A percentile compares a stretch with the other conserved stretches of the same genome.
phyloP scores from a whole-genome alignment of 2,329 filamentous ascomycete genomes.

The Xylariales sp. region DNA sequence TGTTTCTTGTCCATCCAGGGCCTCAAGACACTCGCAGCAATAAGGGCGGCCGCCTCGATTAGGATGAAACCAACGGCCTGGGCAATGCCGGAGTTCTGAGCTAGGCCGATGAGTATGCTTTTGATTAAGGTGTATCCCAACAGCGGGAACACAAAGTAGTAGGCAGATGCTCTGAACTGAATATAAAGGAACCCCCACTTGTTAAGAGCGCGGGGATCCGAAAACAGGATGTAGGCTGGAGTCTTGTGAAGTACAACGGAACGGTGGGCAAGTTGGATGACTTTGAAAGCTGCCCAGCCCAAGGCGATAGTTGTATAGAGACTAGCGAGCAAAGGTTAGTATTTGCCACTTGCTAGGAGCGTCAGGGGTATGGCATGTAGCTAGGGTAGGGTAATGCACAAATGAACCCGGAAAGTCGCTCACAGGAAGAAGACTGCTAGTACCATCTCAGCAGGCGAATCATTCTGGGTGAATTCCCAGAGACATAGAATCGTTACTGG shows the following conservation, averaged over 20 bases:
- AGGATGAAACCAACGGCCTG: conserved; percentile 81
- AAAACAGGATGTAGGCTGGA: conserved; percentile 94
- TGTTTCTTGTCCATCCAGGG: conserved; percentile 99
- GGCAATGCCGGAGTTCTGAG: conserved; percentile 63
- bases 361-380: not conserved
- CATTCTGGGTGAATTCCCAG: conserved; percentile 85
- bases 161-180: conserved; percentile 90
- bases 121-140: conserved; percentile 80
- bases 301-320: conserved; percentile 63
- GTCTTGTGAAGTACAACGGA: conserved; percentile 92
- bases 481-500: conserved; percentile 86
- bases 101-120: conserved; percentile 81
- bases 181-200: conserved; percentile 99
- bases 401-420: not conserved
- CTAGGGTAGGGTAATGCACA: not conserved
- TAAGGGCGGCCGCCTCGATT: conserved; percentile 74
- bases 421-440: conserved; percentile 84
- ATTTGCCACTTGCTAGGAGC: not conserved
- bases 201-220: conserved; percentile 88
- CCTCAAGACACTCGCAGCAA: conserved; percentile 72
- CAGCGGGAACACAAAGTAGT: conserved; percentile 86
- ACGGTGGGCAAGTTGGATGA: conserved; percentile 81
- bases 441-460: conserved; percentile 82
- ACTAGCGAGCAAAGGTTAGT: too few species aligned
- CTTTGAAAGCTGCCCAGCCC: conserved; percentile 82